phyloP scores from a whole-genome alignment of 1,284 basidiomycete genomes.

The Mycosarcoma maydis region DNA sequence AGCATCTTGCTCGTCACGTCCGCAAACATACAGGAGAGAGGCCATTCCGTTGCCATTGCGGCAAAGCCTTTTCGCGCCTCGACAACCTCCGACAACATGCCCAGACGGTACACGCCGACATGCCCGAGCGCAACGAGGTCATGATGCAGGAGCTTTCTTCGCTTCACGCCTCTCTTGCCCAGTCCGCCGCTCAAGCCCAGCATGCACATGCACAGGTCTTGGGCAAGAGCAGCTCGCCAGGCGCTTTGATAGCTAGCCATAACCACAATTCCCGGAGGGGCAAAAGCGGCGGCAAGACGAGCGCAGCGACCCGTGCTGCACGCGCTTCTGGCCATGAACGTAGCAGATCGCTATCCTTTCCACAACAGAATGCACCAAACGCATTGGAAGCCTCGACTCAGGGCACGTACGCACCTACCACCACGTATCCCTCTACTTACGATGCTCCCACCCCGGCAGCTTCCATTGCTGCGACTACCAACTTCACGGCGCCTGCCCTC shows the following conservation, averaged over 20 bases:
- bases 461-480: background rate
- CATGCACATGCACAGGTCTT: conserved; percentile 57
- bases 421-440: conserved; percentile 11
- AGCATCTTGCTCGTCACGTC: conserved; percentile 94
- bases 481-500: conserved; percentile 11
- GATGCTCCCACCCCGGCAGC: conserved; percentile 5
- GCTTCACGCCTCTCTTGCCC: conserved; percentile 80
- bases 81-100: conserved; percentile 97
- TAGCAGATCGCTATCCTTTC: conserved; percentile 12
- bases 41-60: conserved; percentile 90
- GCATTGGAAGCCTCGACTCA: conserved; percentile 1
- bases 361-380: background rate
- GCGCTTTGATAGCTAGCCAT: conserved; percentile 37
- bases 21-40: conserved; percentile 96
- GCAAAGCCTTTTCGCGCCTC: conserved; percentile 91
- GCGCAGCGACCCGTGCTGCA: conserved; percentile 23
- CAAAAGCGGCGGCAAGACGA: conserved; percentile 33
- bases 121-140: conserved; percentile 81
- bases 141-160: conserved; percentile 90
- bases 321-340: conserved; percentile 16
- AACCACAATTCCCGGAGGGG: conserved; percentile 41
- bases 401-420: conserved; percentile 6
- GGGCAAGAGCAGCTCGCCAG: conserved; percentile 50
- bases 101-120: conserved; percentile 92
- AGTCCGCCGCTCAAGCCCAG: conserved; percentile 61